phyloP scores from a whole-genome alignment of 805 yeast species.

The Starmerella vaccinii region DNA sequence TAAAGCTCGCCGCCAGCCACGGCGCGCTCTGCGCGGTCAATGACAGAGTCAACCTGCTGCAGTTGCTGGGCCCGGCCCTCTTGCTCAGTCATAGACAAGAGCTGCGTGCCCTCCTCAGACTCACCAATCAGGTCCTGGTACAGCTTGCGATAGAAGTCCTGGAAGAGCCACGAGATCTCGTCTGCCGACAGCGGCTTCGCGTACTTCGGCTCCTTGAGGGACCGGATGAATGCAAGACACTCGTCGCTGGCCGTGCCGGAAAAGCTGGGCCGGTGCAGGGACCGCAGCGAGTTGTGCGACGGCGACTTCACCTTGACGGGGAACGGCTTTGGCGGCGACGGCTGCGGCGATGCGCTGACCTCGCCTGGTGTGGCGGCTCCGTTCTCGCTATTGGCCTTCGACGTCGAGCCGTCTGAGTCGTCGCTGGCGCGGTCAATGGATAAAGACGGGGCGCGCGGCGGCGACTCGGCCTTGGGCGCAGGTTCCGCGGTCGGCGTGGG shows the following conservation, averaged over 20 bases:
- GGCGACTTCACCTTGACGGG: conserved; percentile 2
- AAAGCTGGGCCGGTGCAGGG: conserved; percentile 14
- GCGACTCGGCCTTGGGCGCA: background rate
- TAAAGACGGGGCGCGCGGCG: background rate
- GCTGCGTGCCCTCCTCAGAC: conserved; percentile 18
- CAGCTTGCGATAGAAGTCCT: conserved; percentile 32
- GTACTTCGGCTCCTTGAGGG: conserved; percentile 33
- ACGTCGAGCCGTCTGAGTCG: background rate
- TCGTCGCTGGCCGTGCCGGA: conserved; percentile 17
- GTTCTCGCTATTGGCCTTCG: background rate
- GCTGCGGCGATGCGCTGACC: conserved; percentile 1
- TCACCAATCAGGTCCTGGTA: conserved; percentile 26
- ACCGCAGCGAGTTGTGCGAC: background rate
- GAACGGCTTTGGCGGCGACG: background rate
- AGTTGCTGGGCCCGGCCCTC: conserved; percentile 28
- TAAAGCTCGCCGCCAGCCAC: conserved; percentile 32
- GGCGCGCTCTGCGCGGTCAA: conserved; percentile 32
- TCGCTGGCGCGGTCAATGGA: conserved; percentile 3
- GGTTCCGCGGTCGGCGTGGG: background rate
- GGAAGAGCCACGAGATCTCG: conserved; percentile 34
- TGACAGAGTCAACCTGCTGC: conserved; percentile 24
- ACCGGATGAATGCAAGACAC: conserved; percentile 24
- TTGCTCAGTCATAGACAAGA: conserved; percentile 29
- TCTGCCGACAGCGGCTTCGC: conserved; percentile 32
- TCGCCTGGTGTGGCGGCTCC: background rate